These are phyloP conservation scores for Candolleomyces efflorescens DNA, from an alignment of 768 basidiomycete species.

Conservation along the genomic window DNA sequence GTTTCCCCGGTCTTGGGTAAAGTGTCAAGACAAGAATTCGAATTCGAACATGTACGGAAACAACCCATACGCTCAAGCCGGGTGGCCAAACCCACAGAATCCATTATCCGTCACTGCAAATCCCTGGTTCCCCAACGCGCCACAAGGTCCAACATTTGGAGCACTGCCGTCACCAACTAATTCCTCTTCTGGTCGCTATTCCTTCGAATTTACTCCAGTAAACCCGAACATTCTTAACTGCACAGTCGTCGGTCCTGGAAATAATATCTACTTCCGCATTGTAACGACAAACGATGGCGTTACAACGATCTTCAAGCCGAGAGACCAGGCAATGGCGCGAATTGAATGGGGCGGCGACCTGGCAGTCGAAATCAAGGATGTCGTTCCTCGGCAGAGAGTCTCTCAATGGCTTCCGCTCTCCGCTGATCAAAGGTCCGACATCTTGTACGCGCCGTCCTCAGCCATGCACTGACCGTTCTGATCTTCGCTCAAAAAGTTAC, in stretches of 20 bases:
- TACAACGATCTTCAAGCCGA: slow-evolving; percentile 34
- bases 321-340: slow-evolving; percentile 32
- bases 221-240: slow-evolving; percentile 40
- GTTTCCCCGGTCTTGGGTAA: too few relatives aligned
- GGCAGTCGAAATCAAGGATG: slow-evolving; percentile 32
- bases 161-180: slow-evolving; percentile 14
- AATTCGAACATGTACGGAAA: slow-evolving; percentile 21
- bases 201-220: slow-evolving; percentile 26
- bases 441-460: neutral
- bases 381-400: slow-evolving; percentile 27
- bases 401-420: slow-evolving; percentile 33
- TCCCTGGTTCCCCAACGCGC: slow-evolving; percentile 9
- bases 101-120: slow-evolving; percentile 19
- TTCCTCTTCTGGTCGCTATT: neutral
- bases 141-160: slow-evolving; percentile 21
- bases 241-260: slow-evolving; percentile 37
- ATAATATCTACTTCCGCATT: slow-evolving; percentile 37
- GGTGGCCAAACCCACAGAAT: slow-evolving; percentile 28
- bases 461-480: neutral
- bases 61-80: slow-evolving; percentile 28
- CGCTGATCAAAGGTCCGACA: slow-evolving; percentile 11
- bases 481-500: neutral
- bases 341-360: slow-evolving; percentile 33
- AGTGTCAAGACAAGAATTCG: neutral
- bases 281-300: slow-evolving; percentile 25